Evolutionary conservation across 257 asterid species (phyloP), one percentile per base, ranked within the genome.

Genomic region (Jacaranda copaia): DNA sequence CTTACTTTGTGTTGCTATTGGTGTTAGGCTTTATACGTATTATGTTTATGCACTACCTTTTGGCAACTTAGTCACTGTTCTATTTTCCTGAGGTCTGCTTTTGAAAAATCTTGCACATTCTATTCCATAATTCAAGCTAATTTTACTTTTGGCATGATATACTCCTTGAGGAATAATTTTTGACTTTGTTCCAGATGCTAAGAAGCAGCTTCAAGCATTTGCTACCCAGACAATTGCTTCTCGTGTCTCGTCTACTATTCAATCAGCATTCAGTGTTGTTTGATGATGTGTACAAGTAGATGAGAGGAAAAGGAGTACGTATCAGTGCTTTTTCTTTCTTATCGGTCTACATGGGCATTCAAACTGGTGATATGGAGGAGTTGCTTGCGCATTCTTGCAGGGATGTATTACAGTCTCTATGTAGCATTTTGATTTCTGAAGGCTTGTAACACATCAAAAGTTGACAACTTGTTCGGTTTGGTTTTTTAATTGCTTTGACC

Each of bases 171-270:
- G 13, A 70, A 40, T 51, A 63, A 77, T 60, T 5, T 59, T 38
- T 45, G 10, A 49, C 43, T 77, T 70, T 72, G n/a, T 72, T 55
- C 60, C 99, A 93, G 99, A 93, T 88, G 98, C 98, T 77, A 95
- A 89, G 93, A 90, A 93, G 89, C 98, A 95, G 96, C 89, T 95
- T 77, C 98, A 95, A 83, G 89, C 91, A 75, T 96, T 96, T 77
- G 98, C 99, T 18, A 74, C 97, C 39, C 96, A 93, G 89, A 92
- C 97, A 60, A 77, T 95, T 38, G 93, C 99, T 76, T 88, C 97
- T 81, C 94, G 97, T 49, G 80, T 95, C 82, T 78, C 93, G 36
- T 92, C 98, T n/a, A 89, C 97, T 18, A 80, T 95, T 79, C 98
- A 93, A 72, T 86, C 99, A 0, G 99, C 98, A 49, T 95, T 95